Evolutionary conservation across 2,329 filamentous ascomycete genomes (phyloP), one percentile per base, ranked within the genome.

Genomic region (Rutstroemia sp.): DNA sequence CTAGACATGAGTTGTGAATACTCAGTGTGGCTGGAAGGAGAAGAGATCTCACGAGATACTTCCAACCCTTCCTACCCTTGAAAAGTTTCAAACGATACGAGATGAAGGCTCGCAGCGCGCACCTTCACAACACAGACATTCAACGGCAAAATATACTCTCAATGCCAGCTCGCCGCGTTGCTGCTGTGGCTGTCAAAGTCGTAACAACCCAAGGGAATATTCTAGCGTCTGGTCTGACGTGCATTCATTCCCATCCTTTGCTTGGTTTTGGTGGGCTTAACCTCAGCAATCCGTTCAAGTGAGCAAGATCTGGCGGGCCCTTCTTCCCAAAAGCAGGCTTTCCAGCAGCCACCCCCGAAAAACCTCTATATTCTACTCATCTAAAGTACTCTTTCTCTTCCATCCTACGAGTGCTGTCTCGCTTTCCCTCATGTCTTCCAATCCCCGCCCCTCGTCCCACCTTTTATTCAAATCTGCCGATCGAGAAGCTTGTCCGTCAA

Each of bases 211-310:
- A 50, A 23, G 38, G 27, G 23, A 48, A 47, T 37, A 50, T 50
- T 39, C 48, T 50, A 50, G 48, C 48, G 10, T 23, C 48, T 50
- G 30, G 30, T 49, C 48, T 49, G 48, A 49, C 30, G 12, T 49
- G 34, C 48, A 49, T 39, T 10, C n/a, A 18, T 49, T 37, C 19
- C 6, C 21, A 38, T 39, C 38, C 39, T 14, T 19, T 49, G n/a
- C 46, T 23, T 48, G 21, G 46, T 37, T 37, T 19, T 49, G 25
- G 25, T 27, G 25, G 25, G 4, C 7, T 27, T 8, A 27, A 27
- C 25, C 25, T 27, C 25, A 49, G 27, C 46, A 49, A 18, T 49
- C 30, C 30, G 18, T 21, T 21, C 8, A 45, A 45, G 10, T 45
- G 10, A 45, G 16, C 19, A 16, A 21, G 10, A 16, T 27, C 25